Conservation (phyloP, 192 early-diverging fungal genomes). For the Dispira parvispora region DNA sequence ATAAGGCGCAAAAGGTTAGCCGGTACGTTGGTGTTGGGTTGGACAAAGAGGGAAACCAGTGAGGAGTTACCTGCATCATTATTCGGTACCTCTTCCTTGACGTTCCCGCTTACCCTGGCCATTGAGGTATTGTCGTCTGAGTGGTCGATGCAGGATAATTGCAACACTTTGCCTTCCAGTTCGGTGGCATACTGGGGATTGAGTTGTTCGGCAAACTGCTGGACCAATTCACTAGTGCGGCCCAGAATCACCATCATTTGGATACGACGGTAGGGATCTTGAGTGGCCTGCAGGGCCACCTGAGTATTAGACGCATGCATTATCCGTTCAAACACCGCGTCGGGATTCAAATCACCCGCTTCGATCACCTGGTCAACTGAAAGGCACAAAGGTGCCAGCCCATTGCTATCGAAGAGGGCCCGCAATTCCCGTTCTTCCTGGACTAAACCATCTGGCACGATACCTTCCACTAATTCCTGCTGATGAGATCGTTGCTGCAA, state of each 20-base stretch:
- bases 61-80: too few relatives aligned
- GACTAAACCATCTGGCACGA: neutral
- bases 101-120: too few relatives aligned
- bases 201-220: conserved; percentile 18
- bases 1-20: conserved; percentile 49
- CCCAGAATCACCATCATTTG: conserved; percentile 35
- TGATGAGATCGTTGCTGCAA: conserved; percentile 5
- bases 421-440: neutral
- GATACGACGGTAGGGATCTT: conserved; percentile 24
- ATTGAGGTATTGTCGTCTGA: too few relatives aligned
- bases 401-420: neutral
- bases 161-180: too few relatives aligned
- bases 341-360: neutral
- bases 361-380: neutral
- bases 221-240: conserved; percentile 19
- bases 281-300: neutral
- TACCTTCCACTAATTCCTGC: neutral
- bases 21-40: conserved; percentile 11
- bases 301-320: neutral
- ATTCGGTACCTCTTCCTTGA: too few relatives aligned
- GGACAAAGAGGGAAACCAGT: too few relatives aligned
- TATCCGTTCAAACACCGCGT: neutral
- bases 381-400: neutral
- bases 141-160: too few relatives aligned
- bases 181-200: neutral